Evolutionary conservation across 352 stramenopile species (phyloP).

Genomic region (Phytophthora aleatoria): DNA sequence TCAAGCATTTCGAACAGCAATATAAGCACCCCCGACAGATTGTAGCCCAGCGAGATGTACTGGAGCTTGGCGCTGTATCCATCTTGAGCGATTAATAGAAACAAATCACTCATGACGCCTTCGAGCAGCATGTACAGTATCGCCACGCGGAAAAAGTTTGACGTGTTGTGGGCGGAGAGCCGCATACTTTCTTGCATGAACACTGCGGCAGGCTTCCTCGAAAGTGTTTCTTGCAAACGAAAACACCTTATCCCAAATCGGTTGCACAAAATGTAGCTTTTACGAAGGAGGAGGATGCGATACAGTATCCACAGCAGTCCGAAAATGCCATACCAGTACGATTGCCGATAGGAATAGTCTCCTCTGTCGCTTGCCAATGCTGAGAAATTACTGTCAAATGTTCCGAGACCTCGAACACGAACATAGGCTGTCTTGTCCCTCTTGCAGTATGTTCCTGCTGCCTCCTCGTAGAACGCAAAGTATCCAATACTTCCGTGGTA

Average conservation of each 20-base stretch:
- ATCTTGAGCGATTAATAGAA: constrained; percentile 34
- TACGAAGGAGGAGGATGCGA: constrained; percentile 22
- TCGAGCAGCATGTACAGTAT: constrained; percentile 32
- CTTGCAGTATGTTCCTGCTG: constrained; percentile 18
- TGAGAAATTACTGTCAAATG: constrained; percentile 22
- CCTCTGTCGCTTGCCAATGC: constrained; percentile 19
- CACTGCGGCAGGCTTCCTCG: constrained; percentile 15
- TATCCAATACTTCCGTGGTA: constrained; percentile 39
- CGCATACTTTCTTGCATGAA: constrained; percentile 31
- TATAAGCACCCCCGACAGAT: constrained; percentile 28
- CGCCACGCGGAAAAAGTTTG: constrained; percentile 19
- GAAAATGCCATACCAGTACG: constrained; percentile 31
- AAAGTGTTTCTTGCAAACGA: constrained; percentile 8
- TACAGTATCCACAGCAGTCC: constrained; percentile 28
- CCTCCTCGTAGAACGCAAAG: constrained; percentile 39
- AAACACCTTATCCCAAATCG: constrained; percentile 17
- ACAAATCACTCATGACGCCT: constrained; percentile 37
- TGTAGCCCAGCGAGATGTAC: constrained; percentile 39
- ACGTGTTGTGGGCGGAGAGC: constrained; percentile 24
- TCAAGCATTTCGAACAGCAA: constrained; percentile 36
- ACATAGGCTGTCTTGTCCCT: constrained; percentile 27
- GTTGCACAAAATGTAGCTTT: constrained; percentile 25
- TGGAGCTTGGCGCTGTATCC: constrained; percentile 19
- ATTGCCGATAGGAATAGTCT: constrained; percentile 16
- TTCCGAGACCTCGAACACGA: constrained; percentile 20